Evolutionary conservation across 2,329 filamentous ascomycete species (phyloP), one percentile per base, ranked within the genome.

Genomic region (Claviceps purpurea): DNA sequence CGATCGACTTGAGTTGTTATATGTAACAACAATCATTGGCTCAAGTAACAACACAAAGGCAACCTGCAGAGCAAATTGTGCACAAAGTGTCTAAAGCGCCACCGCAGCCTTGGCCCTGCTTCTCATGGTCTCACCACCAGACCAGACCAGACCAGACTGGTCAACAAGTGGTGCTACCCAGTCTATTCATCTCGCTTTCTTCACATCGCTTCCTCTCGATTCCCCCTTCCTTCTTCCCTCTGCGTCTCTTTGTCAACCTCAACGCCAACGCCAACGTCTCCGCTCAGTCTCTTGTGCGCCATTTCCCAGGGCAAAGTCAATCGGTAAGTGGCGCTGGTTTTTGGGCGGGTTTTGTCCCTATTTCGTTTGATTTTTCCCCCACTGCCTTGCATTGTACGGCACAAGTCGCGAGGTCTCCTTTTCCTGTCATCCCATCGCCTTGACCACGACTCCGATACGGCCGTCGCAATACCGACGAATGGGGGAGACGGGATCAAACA

Each of bases 281-380:
- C 3, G 30, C 30, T 8, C 11, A 40, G 40, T 47, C 38, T 50
- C 37, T 34, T 39, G 51, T 39, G 37, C 51, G 51, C 48, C 38
- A 26, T 40, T 39, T 20, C 43, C 26, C 43, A 26, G 48, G 24
- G n/a, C 16, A 7, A 18, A 45, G 30, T 30, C 48, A 49, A 43
- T 53, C 51, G 48, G 51, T 53, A 53, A 50, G 51, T 53, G 16
- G 49, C 34, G 18, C 5, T 26, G n/a, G 1, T 18, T 6, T 24
- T 40, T 34, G 30, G 30, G 30, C 30, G 30, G 30, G 30, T 34
- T 34, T 34, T 34, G 30, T 34, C 30, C 30, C 30, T 11, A 11
- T 34, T 30, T 34, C 30, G 30, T 34, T 34, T 44, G n/a, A 30
- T 14, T 37, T 20, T 41, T 43, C 18, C 41, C 11, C 13, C 30